Conservation (phyloP, 805 yeast species). For the Candida xiaguanensis region DNA sequence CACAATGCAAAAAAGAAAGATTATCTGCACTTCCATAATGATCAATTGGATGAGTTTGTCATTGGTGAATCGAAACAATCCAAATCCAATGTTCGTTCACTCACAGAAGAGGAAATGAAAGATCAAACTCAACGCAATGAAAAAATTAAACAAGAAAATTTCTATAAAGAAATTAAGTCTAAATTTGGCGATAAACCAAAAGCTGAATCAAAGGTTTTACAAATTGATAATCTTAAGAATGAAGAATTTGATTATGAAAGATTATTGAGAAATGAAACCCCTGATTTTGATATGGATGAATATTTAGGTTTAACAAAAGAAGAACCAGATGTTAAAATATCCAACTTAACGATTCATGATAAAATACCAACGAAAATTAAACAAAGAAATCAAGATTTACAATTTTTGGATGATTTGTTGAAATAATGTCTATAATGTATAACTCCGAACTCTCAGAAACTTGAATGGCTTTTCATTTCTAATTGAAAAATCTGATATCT, state of each 20-base stretch:
- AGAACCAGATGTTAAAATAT: neutral
- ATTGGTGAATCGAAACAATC: conserved; percentile 25
- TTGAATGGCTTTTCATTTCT: conserved; percentile 76
- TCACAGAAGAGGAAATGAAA: conserved; percentile 26
- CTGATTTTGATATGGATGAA: conserved; percentile 16
- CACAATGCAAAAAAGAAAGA: conserved; percentile 15
- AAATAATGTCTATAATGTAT: conserved; percentile 11
- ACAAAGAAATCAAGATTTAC: neutral
- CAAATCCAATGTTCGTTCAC: conserved; percentile 11
- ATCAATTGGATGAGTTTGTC: conserved; percentile 32
- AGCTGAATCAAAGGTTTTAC: conserved; percentile 22
- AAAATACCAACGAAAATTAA: neutral
- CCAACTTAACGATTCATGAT: neutral
- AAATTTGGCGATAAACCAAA: conserved; percentile 19
- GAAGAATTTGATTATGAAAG: conserved; percentile 20
- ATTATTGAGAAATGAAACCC: conserved; percentile 10
- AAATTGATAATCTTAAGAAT: conserved; percentile 32
- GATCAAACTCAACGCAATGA: conserved; percentile 21
- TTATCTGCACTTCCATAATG: conserved; percentile 7
- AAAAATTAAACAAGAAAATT: conserved; percentile 23
- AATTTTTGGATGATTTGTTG: conserved; percentile 6
- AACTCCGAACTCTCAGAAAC: conserved; percentile 61
- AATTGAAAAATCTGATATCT: conserved; percentile 47
- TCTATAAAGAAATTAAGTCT: conserved; percentile 25
- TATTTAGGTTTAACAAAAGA: conserved; percentile 7